Base-by-base conservation (phyloP, 371 early-diverging fungal genomes). In the Lichtheimia hyalospora region DNA sequence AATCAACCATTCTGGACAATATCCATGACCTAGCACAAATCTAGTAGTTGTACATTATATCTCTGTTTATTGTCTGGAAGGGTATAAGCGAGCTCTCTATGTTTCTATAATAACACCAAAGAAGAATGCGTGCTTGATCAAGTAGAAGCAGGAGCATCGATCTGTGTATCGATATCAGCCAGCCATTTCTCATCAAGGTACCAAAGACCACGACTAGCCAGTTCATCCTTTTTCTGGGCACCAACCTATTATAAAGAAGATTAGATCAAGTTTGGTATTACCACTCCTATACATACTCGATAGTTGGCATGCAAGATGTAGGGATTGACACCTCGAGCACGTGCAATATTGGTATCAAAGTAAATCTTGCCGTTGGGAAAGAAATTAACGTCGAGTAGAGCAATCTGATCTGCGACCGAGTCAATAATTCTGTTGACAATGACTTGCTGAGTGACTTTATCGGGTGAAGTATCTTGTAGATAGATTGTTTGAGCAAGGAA, bases 191-290 rank as follows among this genome's bases (percentile, higher is more conserved):
- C 65, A 58, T 82, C 62, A 1, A 78, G 20, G 43, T 75, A 78
- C 78, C 78, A 78, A 40, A 67, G 27, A 10, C 64, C 57, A 44
- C 52, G 52, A n/a, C 62, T 63, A 8, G 60, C 49, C 23, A 75
- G 52, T 48, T 61, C 63, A 15, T 58, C 46, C 44, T 81, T 82
- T 63, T 84, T 86, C 13, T 73, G 77, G 54, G 85, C 85, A 20
- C 75, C 83, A 58, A 69, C 64, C 72, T 71, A 60, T 46, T 71
- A 60, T 46, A 51, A 13, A 16, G 39, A 40, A 6, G 14, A 53
- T 27, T 18, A 53, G 7, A 5, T 12, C 13, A 27, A 15, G 25
- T 25, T 16, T 43, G 25, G 23, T 5, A 12, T 2, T 34, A 42
- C 10, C 20, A 5, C 24, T 16, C 16, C 4, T 21, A 4, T 16